phyloP scores from a whole-genome alignment of 768 basidiomycete species.

The Cubamyces lactineus region DNA sequence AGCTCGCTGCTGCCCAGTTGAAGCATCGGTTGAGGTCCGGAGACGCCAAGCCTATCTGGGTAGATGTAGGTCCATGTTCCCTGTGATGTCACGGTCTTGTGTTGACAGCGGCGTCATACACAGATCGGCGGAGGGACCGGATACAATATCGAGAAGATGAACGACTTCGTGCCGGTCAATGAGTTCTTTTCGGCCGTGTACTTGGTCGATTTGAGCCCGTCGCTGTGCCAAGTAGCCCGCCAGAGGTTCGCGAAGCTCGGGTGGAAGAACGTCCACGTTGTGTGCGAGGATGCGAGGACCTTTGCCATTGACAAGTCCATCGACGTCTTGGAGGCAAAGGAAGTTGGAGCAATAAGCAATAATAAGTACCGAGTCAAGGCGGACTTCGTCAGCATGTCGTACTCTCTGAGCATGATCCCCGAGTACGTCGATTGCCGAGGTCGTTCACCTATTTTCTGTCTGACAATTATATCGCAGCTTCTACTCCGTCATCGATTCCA shows the following conservation, averaged over 20 bases:
- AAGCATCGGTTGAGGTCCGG: slow-evolving; percentile 44
- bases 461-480: slow-evolving; percentile 39
- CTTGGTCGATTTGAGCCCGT: slow-evolving; percentile 73
- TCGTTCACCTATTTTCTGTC: slow-evolving; percentile 47
- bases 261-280: slow-evolving; percentile 72
- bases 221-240: slow-evolving; percentile 71
- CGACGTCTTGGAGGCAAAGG: slow-evolving; percentile 39
- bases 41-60: slow-evolving; percentile 61
- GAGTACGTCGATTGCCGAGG: slow-evolving; percentile 32
- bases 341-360: slow-evolving; percentile 45
- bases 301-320: slow-evolving; percentile 63
- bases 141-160: slow-evolving; percentile 76
- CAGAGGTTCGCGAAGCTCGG: slow-evolving; percentile 65
- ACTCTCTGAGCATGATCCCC: slow-evolving; percentile 56
- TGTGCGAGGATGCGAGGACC: slow-evolving; percentile 72
- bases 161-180: slow-evolving; percentile 57
- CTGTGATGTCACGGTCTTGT: slow-evolving; percentile 1
- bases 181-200: slow-evolving; percentile 74
- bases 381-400: slow-evolving; percentile 54
- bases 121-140: slow-evolving; percentile 36
- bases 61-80: slow-evolving; percentile 60
- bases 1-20: slow-evolving; percentile 66
- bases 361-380: slow-evolving; percentile 47
- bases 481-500: slow-evolving; percentile 67
- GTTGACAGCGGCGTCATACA: neutral